Percentiles rank a stretch among this genome's conserved stretches.
These are phyloP conservation scores for Lagenidium sp. DNA, from an alignment of 352 stramenopile genomes.

Conservation along the genomic window DNA sequence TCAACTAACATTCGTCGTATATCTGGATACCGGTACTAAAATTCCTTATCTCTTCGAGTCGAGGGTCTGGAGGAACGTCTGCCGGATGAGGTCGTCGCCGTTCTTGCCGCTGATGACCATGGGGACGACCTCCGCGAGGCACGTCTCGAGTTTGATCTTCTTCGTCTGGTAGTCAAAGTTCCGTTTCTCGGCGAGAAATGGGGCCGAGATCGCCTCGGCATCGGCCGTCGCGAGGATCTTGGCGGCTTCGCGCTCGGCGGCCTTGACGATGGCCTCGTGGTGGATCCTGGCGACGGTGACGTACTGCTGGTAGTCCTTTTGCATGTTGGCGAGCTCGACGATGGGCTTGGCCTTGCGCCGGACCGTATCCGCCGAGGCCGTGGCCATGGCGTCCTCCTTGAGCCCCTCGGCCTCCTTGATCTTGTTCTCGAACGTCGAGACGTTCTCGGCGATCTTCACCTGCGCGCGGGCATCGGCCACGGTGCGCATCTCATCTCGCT, in stretches of 20 bases:
- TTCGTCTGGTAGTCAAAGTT: slow-evolving; percentile 71
- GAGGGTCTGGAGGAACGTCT: slow-evolving; percentile 39
- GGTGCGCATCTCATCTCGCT: slow-evolving; percentile 69
- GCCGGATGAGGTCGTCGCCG: slow-evolving; percentile 70
- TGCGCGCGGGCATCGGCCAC: slow-evolving; percentile 65
- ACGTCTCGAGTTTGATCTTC: slow-evolving; percentile 54
- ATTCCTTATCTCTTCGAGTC: slow-evolving; percentile 15
- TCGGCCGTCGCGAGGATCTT: slow-evolving; percentile 45
- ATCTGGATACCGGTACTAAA: no score
- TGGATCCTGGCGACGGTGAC: slow-evolving; percentile 51
- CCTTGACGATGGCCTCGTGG: slow-evolving; percentile 55
- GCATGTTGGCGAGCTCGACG: slow-evolving; percentile 46
- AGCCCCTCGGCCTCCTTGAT: slow-evolving; percentile 57
- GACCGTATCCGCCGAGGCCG: slow-evolving; percentile 38
- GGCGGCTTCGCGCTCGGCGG: slow-evolving; percentile 44
- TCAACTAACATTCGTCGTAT: no score
- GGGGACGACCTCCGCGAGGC: slow-evolving; percentile 42
- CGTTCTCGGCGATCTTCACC: slow-evolving; percentile 58
- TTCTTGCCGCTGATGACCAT: slow-evolving; percentile 82
- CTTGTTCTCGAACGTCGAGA: slow-evolving; percentile 47
- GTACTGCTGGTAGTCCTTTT: slow-evolving; percentile 60
- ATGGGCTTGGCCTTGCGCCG: slow-evolving; percentile 45
- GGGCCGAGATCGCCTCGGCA: slow-evolving; percentile 43
- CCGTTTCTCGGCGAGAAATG: slow-evolving; percentile 64
- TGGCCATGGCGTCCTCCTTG: slow-evolving; percentile 56